phyloP scores from a whole-genome alignment of 1,284 basidiomycete genomes.

The Cutaneotrichosporon mucoides region DNA sequence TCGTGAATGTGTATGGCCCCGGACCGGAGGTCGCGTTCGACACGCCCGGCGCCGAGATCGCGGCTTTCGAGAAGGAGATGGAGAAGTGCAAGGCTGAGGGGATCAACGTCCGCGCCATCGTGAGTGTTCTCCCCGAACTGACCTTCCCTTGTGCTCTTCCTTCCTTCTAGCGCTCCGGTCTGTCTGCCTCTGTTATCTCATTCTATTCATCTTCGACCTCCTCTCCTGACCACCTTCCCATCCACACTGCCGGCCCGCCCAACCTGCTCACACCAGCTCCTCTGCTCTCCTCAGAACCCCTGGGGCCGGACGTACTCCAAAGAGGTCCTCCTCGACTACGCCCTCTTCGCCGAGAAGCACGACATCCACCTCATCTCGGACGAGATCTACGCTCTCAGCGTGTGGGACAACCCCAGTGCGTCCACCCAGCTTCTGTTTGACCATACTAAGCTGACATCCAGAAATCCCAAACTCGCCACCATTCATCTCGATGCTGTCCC shows the following conservation, averaged over 20 bases:
- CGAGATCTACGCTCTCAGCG: conserved; percentile 51
- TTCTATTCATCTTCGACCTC: too few species aligned
- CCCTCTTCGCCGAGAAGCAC: conserved; percentile 48
- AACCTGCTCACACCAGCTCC: conserved; percentile 26
- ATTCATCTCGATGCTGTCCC: conserved; percentile 48
- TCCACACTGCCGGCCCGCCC: not conserved
- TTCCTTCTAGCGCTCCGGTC: too few species aligned
- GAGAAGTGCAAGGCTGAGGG: conserved; percentile 25
- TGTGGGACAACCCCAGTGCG: conserved; percentile 41
- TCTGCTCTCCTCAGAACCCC: conserved; percentile 52
- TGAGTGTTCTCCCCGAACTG: conserved; percentile 14
- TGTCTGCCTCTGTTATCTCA: too few species aligned
- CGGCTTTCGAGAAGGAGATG: conserved; percentile 21
- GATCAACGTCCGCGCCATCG: conserved; percentile 33
- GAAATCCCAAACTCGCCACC: conserved; percentile 31
- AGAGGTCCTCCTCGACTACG: conserved; percentile 48
- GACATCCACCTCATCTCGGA: conserved; percentile 50
- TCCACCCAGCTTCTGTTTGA: not conserved
- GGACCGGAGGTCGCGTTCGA: conserved; percentile 2
- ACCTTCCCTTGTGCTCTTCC: too few species aligned
- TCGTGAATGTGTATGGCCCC: conserved; percentile 12
- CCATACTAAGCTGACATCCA: conserved; percentile 5
- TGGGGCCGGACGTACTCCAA: conserved; percentile 44
- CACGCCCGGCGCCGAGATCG: conserved; percentile 1
- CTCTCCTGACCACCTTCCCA: too few species aligned